A percentile compares a stretch with the other conserved stretches of the same genome.
phyloP scores from a whole-genome alignment of 352 stramenopile genomes.

The Phytophthora kernoviae region DNA sequence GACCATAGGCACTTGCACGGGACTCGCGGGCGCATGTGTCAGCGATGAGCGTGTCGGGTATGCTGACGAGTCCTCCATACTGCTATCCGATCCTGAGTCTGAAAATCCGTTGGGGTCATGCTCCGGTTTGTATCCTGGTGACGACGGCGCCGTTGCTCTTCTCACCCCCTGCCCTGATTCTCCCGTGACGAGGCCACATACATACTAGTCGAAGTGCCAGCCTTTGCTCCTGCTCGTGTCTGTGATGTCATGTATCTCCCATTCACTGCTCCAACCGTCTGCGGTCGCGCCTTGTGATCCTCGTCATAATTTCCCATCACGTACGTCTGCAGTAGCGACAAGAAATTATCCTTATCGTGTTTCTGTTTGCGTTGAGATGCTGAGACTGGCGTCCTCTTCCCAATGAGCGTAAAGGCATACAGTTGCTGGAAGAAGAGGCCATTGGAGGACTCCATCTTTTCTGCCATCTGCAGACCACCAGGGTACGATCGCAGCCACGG shows the following conservation, averaged over 20 bases:
- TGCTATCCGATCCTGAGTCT: slow-evolving; percentile 63
- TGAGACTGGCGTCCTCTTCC: slow-evolving; percentile 51
- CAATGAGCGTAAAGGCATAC: slow-evolving; percentile 81
- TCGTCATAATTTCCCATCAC: slow-evolving; percentile 70
- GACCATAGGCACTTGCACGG: slow-evolving; percentile 27
- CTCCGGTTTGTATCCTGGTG: slow-evolving; percentile 26
- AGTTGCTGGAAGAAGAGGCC: slow-evolving; percentile 87
- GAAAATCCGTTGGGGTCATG: slow-evolving; percentile 46
- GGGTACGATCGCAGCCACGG: slow-evolving; percentile 77
- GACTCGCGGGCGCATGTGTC: slow-evolving; percentile 25
- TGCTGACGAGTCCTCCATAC: slow-evolving; percentile 35
- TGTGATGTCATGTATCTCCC: slow-evolving; percentile 11
- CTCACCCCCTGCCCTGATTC: slow-evolving; percentile 14
- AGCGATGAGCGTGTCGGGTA: slow-evolving; percentile 26
- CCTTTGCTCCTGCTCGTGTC: slow-evolving; percentile 1
- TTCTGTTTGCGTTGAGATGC: slow-evolving; percentile 58
- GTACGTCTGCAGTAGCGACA: slow-evolving; percentile 70
- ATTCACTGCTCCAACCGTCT: slow-evolving; percentile 14
- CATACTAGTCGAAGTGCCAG: slow-evolving; percentile 15
- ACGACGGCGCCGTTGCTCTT: slow-evolving; percentile 19
- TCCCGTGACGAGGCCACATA: slow-evolving; percentile 20
- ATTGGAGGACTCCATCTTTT: slow-evolving; percentile 69
- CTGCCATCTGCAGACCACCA: slow-evolving; percentile 46
- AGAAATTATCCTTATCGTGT: slow-evolving; percentile 65
- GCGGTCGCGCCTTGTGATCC: slow-evolving; percentile 18